A percentile compares a stretch with the other conserved stretches of the same genome.
These are phyloP conservation scores for Cyclostephanos tholiformis DNA, from an alignment of 108 stramenopile species.

Conservation along the genomic window DNA sequence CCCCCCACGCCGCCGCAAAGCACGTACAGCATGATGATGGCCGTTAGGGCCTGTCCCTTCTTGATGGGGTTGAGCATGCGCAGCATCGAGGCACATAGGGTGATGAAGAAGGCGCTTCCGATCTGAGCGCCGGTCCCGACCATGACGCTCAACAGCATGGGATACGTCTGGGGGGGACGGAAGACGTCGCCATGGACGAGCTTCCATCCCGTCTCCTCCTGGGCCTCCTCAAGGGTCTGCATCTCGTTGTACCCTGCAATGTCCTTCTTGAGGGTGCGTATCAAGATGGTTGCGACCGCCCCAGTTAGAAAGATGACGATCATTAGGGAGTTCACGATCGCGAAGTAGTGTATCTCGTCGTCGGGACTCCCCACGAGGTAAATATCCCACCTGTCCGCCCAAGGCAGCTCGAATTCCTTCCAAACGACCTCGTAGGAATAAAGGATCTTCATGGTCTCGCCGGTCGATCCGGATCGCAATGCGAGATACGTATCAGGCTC, in stretches of 20 bases:
- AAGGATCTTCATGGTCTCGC: slow-evolving; percentile 58
- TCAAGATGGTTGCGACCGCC: slow-evolving; percentile 95
- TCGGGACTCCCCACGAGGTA: slow-evolving; percentile 92
- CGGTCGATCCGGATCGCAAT: slow-evolving; percentile 42
- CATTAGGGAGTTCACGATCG: slow-evolving; percentile 98
- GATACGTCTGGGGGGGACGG: slow-evolving; percentile 83
- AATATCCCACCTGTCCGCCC: slow-evolving; percentile 99
- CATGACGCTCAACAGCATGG: slow-evolving; percentile 89
- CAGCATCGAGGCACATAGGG: slow-evolving; percentile 80
- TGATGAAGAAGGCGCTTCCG: slow-evolving; percentile 79
- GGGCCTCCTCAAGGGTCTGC: slow-evolving; percentile 81
- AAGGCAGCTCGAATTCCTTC: slow-evolving; percentile 79
- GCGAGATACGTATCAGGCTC: slow-evolving; percentile 54
- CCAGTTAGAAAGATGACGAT: slow-evolving; percentile 98
- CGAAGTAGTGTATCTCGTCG: slow-evolving; percentile 99
- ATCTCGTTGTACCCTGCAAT: slow-evolving; percentile 97
- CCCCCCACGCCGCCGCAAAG: slow-evolving; percentile 90
- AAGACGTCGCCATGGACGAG: slow-evolving; percentile 98
- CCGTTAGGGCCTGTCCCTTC: slow-evolving; percentile 94
- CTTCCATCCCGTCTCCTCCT: slow-evolving; percentile 99
- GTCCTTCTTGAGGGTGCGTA: slow-evolving; percentile 94
- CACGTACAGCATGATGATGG: slow-evolving; percentile 93
- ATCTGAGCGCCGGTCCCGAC: slow-evolving; percentile 96
- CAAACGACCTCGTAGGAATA: slow-evolving; percentile 96
- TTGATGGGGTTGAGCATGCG: slow-evolving; percentile 92